Percentiles rank a stretch among this genome's conserved stretches.
These are phyloP conservation scores for Delonix regia DNA, from an alignment of 306 rosid genomes.

Conservation along the genomic window DNA sequence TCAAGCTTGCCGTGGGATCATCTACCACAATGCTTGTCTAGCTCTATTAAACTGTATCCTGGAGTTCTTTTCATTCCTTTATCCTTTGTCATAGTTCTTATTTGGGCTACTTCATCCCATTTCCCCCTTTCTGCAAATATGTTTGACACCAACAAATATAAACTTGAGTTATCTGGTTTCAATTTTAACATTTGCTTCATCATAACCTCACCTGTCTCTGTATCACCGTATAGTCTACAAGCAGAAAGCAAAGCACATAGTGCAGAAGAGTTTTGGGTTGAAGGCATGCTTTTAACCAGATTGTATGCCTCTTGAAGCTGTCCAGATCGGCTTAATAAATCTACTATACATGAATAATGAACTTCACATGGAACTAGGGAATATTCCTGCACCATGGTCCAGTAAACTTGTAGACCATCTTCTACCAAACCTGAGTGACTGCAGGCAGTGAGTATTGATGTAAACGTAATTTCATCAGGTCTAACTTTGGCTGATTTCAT, in stretches of 20 bases:
- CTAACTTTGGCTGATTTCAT: conserved; percentile 43
- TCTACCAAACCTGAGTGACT: conserved; percentile 60
- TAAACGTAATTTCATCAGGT: conserved; percentile 57
- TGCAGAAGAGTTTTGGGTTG: conserved; percentile 43
- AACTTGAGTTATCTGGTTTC: conserved; percentile 40
- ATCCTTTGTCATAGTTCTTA: conserved; percentile 41
- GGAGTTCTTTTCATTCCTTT: conserved; percentile 39
- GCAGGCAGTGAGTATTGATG: conserved; percentile 60
- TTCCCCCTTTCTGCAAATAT: conserved; percentile 50
- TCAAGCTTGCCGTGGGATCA: conserved; percentile 13
- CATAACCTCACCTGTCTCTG: conserved; percentile 44
- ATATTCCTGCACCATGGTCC: conserved; percentile 46
- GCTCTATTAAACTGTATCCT: conserved; percentile 51
- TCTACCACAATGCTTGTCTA: conserved; percentile 7
- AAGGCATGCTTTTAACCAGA: conserved; percentile 47
- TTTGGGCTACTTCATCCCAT: conserved; percentile 53
- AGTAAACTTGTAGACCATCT: conserved; percentile 47
- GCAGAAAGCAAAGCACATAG: conserved; percentile 54
- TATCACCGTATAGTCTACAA: conserved; percentile 51
- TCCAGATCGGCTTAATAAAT: conserved; percentile 61
- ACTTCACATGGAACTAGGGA: conserved; percentile 49
- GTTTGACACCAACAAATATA: conserved; percentile 43
- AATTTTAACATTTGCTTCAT: conserved; percentile 43
- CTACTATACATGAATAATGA: conserved; percentile 57
- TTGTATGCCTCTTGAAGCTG: conserved; percentile 50